Evolutionary conservation across 305 asterid species (phyloP), one percentile per base, ranked within the genome.

Genomic region (Andrographis paniculata): DNA sequence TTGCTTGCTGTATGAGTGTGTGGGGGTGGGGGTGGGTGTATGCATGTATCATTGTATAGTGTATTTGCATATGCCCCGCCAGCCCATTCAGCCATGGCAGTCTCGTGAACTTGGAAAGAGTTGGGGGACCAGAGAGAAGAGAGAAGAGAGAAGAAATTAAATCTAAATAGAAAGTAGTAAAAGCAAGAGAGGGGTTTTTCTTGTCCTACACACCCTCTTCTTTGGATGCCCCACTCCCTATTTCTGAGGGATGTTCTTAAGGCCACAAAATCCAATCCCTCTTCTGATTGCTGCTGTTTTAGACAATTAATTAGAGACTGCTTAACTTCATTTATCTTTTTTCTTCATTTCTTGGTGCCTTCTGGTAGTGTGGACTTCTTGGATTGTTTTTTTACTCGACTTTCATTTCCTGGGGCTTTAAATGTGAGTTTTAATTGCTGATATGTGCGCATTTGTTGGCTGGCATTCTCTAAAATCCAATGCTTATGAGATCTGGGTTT

Each of bases 61-160:
- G n/a, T n/a, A n/a, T 5, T 6, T 27, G 33, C 10, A 38, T 58
- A 46, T 54, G 66, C 61, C 54, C 51, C 53, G 80, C 77, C 79
- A 70, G 78, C 76, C 73, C 55, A 64, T 55, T 69, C 64, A 75
- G 64, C 80, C 71, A 76, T 76, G 86, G 80, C 70, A 71, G 68
- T 64, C 87, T 64, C 78, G 78, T 79, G 94, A 79, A 70, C 70
- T 60, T 72, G 72, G 75, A 74, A 60, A 56, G 73, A 75, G 69
- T 50, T 52, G 61, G 64, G 67, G 80, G 74, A 68, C 76, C 74
- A 72, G 40, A 50, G 53, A 48, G 58, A 31, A 30, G 45, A 41
- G 60, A 47, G 51, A 64, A 60, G 45, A 50, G 30, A 64, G 47
- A 63, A 63, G 60, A 60, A 49, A 46, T 43, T 45, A 57, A 54